Evolutionary conservation across 345 rosid species (phyloP), one percentile per base, ranked within the genome.

Genomic region (Stellera chamaejasme): DNA sequence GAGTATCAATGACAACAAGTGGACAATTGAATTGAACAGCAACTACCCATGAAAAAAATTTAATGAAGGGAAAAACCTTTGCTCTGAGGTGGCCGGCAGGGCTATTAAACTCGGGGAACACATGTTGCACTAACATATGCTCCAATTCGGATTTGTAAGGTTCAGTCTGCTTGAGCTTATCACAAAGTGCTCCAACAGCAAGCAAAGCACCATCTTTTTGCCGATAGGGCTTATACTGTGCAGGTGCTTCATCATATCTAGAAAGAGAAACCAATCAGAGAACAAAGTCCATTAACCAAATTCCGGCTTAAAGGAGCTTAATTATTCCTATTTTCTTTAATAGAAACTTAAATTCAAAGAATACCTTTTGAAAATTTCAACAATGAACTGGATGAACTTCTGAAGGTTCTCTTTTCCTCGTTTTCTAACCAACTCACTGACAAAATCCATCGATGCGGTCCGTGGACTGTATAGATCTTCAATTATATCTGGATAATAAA

Each of bases 401-500:
- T 76, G 97, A 71, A 94, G 93, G 67, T 94, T 90, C 43, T 82
- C 93, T 67, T 94, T 87, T 61, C 93, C 95, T 58, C 95, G 95
- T 77, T 90, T 94, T 58, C 95, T 79, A 58, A 94, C 95, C 72
- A 94, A 72, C 78, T 94, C 99, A 60, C 87, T 87, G 52, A 90
- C 97, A 77, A 94, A 94, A 70, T 94, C 99, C 96, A 87, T 90
- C 45, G 99, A 68, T 43, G 99, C 96, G 26, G 99, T 90, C 63
- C 97, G 75, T 15, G 97, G 95, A 78, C 99, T 94, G 62, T 94
- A 94, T 68, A 94, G 79, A 77, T 94, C 99, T 79, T 94, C 99
- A 69, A 94, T 94, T 46, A 94, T 94, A 87, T 94, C 99, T 94
- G 74, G 63, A 70, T 51, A 45, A 64, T 43, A 70, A 28, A 75